Base-by-base conservation (phyloP, 768 basidiomycete genomes). In the Dentipellis sp. region DNA sequence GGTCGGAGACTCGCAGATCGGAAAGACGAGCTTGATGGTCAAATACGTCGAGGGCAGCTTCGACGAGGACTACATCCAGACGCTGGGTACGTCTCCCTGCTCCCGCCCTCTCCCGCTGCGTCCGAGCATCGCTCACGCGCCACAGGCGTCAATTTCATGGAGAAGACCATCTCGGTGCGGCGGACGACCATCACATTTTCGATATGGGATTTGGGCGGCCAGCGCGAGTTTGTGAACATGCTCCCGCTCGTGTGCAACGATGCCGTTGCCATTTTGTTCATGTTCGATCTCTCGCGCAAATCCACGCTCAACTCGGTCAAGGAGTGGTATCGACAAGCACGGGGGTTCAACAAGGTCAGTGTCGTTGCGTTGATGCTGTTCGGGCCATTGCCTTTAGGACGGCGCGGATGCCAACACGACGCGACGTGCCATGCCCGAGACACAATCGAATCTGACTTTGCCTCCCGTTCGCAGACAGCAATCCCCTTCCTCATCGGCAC, bases 61-160 rank as follows among this genome's bases (percentile, higher is more conserved):
- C 71, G 94, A 97, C 72, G 94, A 95, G 77, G 95, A 97, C 71
- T 98, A 98, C 75, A 97, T 99, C 70, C 95, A 97, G 82, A 97
- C 95, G 74, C 86, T 99, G 74, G 95, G 92, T 87, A 66, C 56
- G 84, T 56, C 40, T n/a, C 47, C 35, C 38, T 56, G 46, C 46
- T 36, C 38, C 45, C 34, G 21, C 46, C 76, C 56, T 23, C 40
- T 36, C 39, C 56, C 54, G 38, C 52, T 37, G 51, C 19, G 4
- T 48, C 49, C 53, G 11, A 50, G 38, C 47, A 14, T 58, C 65
- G 58, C 45, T 19, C 16, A 6, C 49, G 50, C 36, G 11, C 14
- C 1, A 14, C 61, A 79, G 91, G 95, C 77, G 94, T 97, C 75
- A 97, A 97, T 73, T 98, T 98, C 72, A 98, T 98, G 97, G 95